Conservation (phyloP, 2,329 filamentous ascomycete genomes). For the Gliomastix tumulicola region DNA sequence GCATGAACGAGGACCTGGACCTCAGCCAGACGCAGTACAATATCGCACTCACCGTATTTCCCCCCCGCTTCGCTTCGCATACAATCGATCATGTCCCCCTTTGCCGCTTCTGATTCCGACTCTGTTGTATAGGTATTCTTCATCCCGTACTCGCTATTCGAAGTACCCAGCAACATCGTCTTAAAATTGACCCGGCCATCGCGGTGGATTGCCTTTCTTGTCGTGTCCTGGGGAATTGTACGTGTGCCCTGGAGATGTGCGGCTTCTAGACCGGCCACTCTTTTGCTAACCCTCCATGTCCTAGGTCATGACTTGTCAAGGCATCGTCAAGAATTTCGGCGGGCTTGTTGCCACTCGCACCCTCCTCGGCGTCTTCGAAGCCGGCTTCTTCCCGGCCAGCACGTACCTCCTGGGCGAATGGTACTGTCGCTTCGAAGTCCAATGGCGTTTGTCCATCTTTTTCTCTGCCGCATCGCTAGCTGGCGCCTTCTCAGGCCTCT, state of each 20-base stretch:
- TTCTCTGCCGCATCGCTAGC: conserved; percentile 15
- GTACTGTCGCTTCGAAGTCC: conserved; percentile 3
- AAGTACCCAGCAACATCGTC: conserved; percentile 25
- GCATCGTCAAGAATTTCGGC: conserved; percentile 39
- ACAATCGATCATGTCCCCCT: too few species aligned
- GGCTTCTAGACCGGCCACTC: conserved; percentile 24
- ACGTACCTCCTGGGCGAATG: conserved; percentile 1
- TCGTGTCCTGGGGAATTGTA: conserved; percentile 4
- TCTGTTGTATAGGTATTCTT: conserved; percentile 38
- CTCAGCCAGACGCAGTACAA: conserved; percentile 51
- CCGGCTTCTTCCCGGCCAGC: conserved; percentile 26
- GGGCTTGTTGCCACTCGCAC: conserved; percentile 37
- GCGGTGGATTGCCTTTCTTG: conserved; percentile 5
- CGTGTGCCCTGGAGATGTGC: conserved; percentile 2
- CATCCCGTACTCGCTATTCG: conserved; percentile 46
- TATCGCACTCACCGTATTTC: conserved; percentile 35
- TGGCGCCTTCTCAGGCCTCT: conserved; percentile 5
- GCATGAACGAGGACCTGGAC: conserved; percentile 20
- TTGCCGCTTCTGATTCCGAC: too few species aligned
- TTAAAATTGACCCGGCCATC: conserved; percentile 10
- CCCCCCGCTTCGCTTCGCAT: too few species aligned
- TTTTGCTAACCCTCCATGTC: conserved; percentile 23
- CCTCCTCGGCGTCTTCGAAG: conserved; percentile 30
- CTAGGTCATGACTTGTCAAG: conserved; percentile 41
- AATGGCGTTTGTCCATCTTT: conserved; percentile 15